phyloP scores from a whole-genome alignment of 805 yeast species.

The Saturnispora saitoi region DNA sequence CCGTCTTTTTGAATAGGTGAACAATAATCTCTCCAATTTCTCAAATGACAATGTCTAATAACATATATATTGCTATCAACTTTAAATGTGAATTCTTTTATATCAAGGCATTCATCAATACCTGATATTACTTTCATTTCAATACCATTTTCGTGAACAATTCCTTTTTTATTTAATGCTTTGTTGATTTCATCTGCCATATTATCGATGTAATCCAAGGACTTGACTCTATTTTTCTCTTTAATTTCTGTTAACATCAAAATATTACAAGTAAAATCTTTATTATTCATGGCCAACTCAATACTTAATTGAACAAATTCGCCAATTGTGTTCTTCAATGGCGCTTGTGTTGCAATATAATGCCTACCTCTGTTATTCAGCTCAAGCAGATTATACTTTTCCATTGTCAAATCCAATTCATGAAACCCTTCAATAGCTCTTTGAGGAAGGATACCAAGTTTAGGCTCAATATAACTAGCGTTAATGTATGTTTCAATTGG shows the following conservation, averaged over 20 bases:
- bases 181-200: constrained; percentile 1
- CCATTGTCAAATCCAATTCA: background rate
- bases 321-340: constrained; percentile 31
- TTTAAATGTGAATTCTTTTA: constrained; percentile 1
- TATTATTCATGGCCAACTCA: constrained; percentile 23
- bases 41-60: constrained; percentile 10
- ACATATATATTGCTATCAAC: background rate
- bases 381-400: background rate
- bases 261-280: constrained; percentile 35
- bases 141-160: background rate
- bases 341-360: constrained; percentile 71
- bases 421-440: background rate
- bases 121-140: background rate
- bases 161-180: background rate
- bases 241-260: constrained; percentile 68
- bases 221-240: constrained; percentile 34
- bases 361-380: background rate
- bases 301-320: constrained; percentile 34
- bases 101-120: constrained; percentile 7
- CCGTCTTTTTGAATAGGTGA: constrained; percentile 8
- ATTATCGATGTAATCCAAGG: constrained; percentile 18
- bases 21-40: constrained; percentile 14
- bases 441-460: constrained; percentile 3
- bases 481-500: constrained; percentile 33
- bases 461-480: constrained; percentile 28